Percentiles rank a stretch among this genome's conserved stretches.
These are phyloP conservation scores for Pleurotus citrinopileatus DNA, from an alignment of 768 basidiomycete species.

Conservation along the genomic window DNA sequence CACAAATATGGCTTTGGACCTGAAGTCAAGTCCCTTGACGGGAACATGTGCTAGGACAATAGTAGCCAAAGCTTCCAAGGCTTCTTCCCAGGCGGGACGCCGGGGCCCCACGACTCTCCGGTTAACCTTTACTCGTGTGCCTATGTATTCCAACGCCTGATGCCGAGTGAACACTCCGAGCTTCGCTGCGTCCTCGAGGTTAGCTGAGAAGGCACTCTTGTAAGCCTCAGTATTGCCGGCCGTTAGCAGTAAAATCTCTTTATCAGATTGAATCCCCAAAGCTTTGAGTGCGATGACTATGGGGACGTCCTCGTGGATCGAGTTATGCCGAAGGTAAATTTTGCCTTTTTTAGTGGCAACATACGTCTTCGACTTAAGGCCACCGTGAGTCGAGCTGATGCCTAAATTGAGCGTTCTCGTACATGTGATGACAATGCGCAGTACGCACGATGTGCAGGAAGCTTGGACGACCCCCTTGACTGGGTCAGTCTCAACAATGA, in stretches of 20 bases:
- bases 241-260: constrained; percentile 92
- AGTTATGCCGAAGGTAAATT: constrained; percentile 97
- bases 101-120: constrained; percentile 77
- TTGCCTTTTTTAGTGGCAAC: constrained; percentile 93
- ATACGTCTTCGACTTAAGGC: constrained; percentile 95
- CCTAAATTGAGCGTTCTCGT: constrained; percentile 8
- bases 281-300: constrained; percentile 96
- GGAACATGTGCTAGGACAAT: constrained; percentile 97
- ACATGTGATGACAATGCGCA: background rate
- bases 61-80: constrained; percentile 93
- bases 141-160: constrained; percentile 95
- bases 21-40: constrained; percentile 83
- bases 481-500: constrained; percentile 94
- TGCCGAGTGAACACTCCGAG: constrained; percentile 88
- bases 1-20: constrained; percentile 93
- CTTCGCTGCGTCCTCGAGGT: constrained; percentile 92
- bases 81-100: constrained; percentile 90
- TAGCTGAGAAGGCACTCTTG: constrained; percentile 82
- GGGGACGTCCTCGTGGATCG: constrained; percentile 94
- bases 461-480: constrained; percentile 91
- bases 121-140: constrained; percentile 87
- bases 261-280: constrained; percentile 94
- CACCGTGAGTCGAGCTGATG: constrained; percentile 72
- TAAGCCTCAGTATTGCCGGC: constrained; percentile 91
- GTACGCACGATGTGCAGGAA: constrained; percentile 89